Conservation (phyloP, 345 rosid genomes). For the Eutrema yunnanense region DNA sequence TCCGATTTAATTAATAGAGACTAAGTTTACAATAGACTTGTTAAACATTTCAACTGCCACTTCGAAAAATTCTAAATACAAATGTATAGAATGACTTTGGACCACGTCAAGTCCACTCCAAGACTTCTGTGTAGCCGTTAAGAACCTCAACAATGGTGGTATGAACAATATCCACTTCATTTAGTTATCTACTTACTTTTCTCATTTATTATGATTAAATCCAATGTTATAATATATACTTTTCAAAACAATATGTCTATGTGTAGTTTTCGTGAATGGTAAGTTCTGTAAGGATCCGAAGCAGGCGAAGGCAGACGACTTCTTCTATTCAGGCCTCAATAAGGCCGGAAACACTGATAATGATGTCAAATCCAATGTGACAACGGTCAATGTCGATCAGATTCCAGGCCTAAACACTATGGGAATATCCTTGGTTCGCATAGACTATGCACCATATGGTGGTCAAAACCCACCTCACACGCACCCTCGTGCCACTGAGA, state of each 20-base stretch:
- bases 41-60: not conserved
- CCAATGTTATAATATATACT: too few species aligned
- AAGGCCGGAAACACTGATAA: not conserved
- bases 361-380: not conserved
- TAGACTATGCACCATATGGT: not conserved
- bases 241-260: too few species aligned
- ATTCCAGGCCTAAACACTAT: not conserved
- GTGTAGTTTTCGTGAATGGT: not conserved
- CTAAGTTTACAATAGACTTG: too few species aligned
- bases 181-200: too few species aligned
- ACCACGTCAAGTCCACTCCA: not conserved
- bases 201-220: too few species aligned
- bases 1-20: too few species aligned
- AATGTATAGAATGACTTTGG: not conserved
- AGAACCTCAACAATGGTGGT: too few species aligned
- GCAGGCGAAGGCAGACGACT: not conserved
- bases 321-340: not conserved
- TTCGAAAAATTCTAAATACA: not conserved
- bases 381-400: not conserved
- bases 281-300: not conserved
- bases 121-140: too few species aligned
- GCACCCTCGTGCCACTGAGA: slow-evolving; percentile 1
- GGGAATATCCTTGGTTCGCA: not conserved
- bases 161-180: too few species aligned
- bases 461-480: not conserved